Conservation (phyloP, 805 yeast species). For the Wickerhamiella musiphila region DNA sequence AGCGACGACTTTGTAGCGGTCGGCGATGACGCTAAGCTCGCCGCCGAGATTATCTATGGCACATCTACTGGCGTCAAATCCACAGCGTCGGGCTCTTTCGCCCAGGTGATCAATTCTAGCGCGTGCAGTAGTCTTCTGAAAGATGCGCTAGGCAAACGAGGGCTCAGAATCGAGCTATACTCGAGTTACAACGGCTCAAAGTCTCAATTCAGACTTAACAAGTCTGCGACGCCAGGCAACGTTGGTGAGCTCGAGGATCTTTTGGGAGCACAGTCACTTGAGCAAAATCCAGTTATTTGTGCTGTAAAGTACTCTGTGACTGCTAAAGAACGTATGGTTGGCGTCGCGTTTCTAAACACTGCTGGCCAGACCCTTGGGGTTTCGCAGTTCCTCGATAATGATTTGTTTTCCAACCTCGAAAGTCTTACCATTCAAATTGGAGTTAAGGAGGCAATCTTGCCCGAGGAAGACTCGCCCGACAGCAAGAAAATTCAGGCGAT, state of each 20-base stretch:
- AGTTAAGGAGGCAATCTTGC: slow-evolving; percentile 62
- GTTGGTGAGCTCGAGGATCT: slow-evolving; percentile 60
- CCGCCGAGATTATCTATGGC: slow-evolving; percentile 71
- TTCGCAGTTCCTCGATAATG: slow-evolving; percentile 73
- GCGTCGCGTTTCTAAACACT: slow-evolving; percentile 66
- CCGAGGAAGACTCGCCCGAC: slow-evolving; percentile 25
- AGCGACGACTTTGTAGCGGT: slow-evolving; percentile 67
- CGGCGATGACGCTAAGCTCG: slow-evolving; percentile 58
- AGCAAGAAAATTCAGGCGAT: slow-evolving; percentile 49
- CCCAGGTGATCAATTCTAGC: slow-evolving; percentile 45
- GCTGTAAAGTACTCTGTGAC: slow-evolving; percentile 30
- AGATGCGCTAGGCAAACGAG: slow-evolving; percentile 49
- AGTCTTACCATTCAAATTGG: slow-evolving; percentile 76
- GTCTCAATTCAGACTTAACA: slow-evolving; percentile 33
- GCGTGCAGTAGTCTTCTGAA: slow-evolving; percentile 50
- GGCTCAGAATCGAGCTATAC: slow-evolving; percentile 67
- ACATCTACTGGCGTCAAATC: slow-evolving; percentile 68
- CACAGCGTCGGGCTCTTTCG: slow-evolving; percentile 19
- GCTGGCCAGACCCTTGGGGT: slow-evolving; percentile 49
- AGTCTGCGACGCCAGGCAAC: slow-evolving; percentile 82
- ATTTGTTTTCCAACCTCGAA: slow-evolving; percentile 71
- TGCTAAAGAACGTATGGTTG: slow-evolving; percentile 37
- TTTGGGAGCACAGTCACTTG: slow-evolving; percentile 28
- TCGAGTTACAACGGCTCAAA: slow-evolving; percentile 27
- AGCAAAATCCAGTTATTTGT: slow-evolving; percentile 36